Percentiles rank a stretch among this genome's conserved stretches.
Evolutionary conservation across 2,329 filamentous ascomycete species (phyloP).

Genomic region (Epichloe sibirici): DNA sequence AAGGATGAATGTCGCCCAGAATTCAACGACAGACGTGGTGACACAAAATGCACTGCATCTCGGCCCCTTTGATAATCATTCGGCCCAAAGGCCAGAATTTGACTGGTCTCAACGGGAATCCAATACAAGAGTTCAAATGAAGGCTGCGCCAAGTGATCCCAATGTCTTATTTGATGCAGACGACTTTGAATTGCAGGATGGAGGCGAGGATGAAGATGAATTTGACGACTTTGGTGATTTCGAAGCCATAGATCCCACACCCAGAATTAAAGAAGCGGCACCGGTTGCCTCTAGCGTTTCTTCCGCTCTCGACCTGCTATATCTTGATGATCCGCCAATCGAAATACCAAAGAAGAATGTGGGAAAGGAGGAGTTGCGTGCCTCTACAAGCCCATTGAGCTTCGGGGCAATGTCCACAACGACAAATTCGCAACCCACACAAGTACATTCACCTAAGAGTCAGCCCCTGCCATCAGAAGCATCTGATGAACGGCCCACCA

Average conservation of each 20-base stretch:
- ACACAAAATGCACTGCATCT: neutral
- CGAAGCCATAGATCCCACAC: conserved; percentile 29
- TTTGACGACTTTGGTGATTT: conserved; percentile 49
- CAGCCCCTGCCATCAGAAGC: conserved; percentile 41
- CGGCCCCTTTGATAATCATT: neutral
- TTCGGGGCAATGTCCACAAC: conserved; percentile 19
- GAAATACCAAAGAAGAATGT: neutral
- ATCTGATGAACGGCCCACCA: conserved; percentile 30
- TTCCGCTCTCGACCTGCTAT: conserved; percentile 27
- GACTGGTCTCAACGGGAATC: conserved; percentile 6
- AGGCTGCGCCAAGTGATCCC: conserved; percentile 22
- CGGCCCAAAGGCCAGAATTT: conserved; percentile 8
- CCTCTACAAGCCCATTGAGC: conserved; percentile 11
- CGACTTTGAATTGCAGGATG: conserved; percentile 33
- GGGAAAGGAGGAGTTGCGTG: neutral
- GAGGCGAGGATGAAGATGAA: conserved; percentile 31
- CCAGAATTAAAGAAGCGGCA: neutral
- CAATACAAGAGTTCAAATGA: conserved; percentile 13
- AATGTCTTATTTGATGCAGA: conserved; percentile 57
- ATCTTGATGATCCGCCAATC: conserved; percentile 21
- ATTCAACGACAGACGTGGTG: neutral
- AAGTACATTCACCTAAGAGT: conserved; percentile 40
- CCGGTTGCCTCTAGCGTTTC: neutral
- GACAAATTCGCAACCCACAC: conserved; percentile 33
- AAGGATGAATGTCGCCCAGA: neutral